Percentiles rank a stretch among this genome's conserved stretches.
Evolutionary conservation across 768 basidiomycete genomes (phyloP).

Genomic region (Sarcomyxa edulis): DNA sequence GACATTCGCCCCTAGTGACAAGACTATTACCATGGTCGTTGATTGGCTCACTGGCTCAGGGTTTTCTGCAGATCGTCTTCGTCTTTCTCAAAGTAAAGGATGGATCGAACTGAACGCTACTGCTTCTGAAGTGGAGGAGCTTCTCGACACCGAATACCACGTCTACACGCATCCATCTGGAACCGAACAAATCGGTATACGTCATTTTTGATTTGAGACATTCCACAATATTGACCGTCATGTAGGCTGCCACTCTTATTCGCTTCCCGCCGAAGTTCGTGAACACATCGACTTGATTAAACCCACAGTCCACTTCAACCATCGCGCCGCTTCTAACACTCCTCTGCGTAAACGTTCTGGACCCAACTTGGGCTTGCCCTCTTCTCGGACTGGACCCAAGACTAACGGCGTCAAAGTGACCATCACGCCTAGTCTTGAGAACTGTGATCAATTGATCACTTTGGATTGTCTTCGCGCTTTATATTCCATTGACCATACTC

Average conservation of each 20-base stretch:
- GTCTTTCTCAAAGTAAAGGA: slow-evolving; percentile 14
- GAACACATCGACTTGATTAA: slow-evolving; percentile 27
- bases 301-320: slow-evolving; percentile 26
- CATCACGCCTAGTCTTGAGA: slow-evolving; percentile 1
- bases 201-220: background rate
- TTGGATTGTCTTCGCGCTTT: slow-evolving; percentile 26
- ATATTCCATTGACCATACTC: slow-evolving; percentile 28
- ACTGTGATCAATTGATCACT: slow-evolving; percentile 20
- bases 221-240: background rate
- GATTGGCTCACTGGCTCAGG: slow-evolving; percentile 25
- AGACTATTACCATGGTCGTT: slow-evolving; percentile 20
- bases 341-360: background rate
- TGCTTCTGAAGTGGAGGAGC: slow-evolving; percentile 22
- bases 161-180: slow-evolving; percentile 23
- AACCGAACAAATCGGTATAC: slow-evolving; percentile 23
- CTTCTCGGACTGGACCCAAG: slow-evolving; percentile 1
- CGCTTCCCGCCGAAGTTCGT: slow-evolving; percentile 22
- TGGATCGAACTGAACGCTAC: slow-evolving; percentile 29
- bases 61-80: slow-evolving; percentile 16
- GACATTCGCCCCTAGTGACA: slow-evolving; percentile 23
- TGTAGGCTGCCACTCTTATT: slow-evolving; percentile 25
- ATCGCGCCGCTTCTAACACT: slow-evolving; percentile 12
- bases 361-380: background rate
- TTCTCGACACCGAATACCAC: slow-evolving; percentile 27
- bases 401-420: background rate